Conservation (phyloP, 2,329 filamentous ascomycete species). For the Hypocrella siamensis region DNA sequence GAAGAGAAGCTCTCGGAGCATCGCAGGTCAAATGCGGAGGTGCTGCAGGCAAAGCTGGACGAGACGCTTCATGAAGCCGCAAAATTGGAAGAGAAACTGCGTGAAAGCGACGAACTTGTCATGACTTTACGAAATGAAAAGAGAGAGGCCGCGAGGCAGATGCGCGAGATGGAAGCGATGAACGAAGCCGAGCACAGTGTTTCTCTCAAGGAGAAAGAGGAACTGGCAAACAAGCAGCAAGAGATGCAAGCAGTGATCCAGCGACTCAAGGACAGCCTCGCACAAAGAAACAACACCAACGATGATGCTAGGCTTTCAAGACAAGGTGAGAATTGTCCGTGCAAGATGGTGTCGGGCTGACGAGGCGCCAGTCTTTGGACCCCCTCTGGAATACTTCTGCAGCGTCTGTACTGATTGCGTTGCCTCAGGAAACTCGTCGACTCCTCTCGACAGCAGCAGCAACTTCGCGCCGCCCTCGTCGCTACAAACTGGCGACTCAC, state of each 20-base stretch:
- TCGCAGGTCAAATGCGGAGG: conserved; percentile 68
- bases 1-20: conserved; percentile 66
- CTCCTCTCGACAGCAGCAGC: conserved; percentile 52
- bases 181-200: conserved; percentile 82
- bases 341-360: too few relatives aligned
- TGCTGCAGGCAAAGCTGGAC: conserved; percentile 73
- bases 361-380: too few relatives aligned
- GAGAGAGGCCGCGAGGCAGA: conserved; percentile 66
- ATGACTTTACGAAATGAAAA: conserved; percentile 74
- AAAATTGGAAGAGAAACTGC: conserved; percentile 72
- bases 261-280: conserved; percentile 76
- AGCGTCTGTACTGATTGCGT: too few relatives aligned
- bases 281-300: conserved; percentile 49
- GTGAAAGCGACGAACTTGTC: conserved; percentile 73
- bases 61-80: conserved; percentile 71
- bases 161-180: conserved; percentile 80
- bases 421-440: conserved; percentile 42
- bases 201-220: conserved; percentile 83
- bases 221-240: conserved; percentile 68
- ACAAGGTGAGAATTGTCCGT: conserved; percentile 29
- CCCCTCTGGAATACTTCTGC: too few relatives aligned
- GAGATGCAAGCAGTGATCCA: conserved; percentile 85
- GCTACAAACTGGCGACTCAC: conserved; percentile 72
- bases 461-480: conserved; percentile 81
- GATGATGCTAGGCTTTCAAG: conserved; percentile 43